These are phyloP conservation scores for Prinsepia uniflora DNA, from an alignment of 306 rosid genomes.

Conservation along the genomic window DNA sequence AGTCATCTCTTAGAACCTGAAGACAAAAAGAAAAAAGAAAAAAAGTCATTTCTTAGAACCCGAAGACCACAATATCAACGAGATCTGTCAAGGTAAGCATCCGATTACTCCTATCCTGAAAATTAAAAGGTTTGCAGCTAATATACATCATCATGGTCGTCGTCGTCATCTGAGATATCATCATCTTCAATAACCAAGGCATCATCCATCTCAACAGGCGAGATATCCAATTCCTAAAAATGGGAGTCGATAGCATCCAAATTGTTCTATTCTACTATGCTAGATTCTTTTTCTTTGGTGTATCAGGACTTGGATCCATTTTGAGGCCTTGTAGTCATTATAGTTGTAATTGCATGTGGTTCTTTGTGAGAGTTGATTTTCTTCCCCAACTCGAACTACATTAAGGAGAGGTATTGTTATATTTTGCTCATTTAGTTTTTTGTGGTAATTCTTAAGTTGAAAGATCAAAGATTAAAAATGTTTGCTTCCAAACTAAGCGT, in stretches of 20 bases:
- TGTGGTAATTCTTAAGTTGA: background rate
- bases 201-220: slow-evolving; percentile 91
- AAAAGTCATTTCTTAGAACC: too few species aligned
- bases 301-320: too few species aligned
- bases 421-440: background rate
- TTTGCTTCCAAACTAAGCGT: slow-evolving; percentile 6
- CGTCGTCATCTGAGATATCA: slow-evolving; percentile 95
- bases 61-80: background rate
- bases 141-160: slow-evolving; percentile 91
- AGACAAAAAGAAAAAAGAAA: background rate
- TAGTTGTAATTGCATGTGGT: too few species aligned
- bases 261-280: too few species aligned
- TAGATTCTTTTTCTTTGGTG: too few species aligned
- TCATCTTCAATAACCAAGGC: slow-evolving; percentile 94
- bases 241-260: too few species aligned
- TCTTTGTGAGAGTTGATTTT: slow-evolving; percentile 87
- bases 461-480: background rate
- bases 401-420: slow-evolving; percentile 72
- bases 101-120: background rate
- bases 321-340: too few species aligned
- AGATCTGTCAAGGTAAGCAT: background rate
- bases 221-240: slow-evolving; percentile 79
- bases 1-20: slow-evolving; percentile 87
- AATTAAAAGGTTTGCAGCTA: slow-evolving; percentile 11
- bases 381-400: slow-evolving; percentile 90